Base-by-base conservation (phyloP, 371 early-diverging fungal species). In the Haplosporangium sp. region DNA sequence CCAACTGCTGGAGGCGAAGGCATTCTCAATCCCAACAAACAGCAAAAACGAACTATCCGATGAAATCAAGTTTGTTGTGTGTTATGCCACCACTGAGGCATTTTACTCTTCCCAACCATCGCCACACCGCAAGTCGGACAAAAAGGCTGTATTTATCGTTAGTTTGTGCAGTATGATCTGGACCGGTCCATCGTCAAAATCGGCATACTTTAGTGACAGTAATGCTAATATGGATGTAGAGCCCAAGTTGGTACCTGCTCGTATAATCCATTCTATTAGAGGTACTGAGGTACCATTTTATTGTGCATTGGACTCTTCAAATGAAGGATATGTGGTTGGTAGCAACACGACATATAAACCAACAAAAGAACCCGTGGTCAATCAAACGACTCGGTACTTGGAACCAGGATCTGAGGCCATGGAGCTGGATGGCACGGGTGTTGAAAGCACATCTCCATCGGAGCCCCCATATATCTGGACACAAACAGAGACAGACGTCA, bases 401-500 rank as follows among this genome's bases (percentile, higher is more conserved):
- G 68, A 85, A 67, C 73, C 70, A 35, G 63, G 73, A 65, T 63
- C 63, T 2, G 56, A 62, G 27, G 68, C 68, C 45, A 68, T 67
- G 70, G 68, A 67, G 47, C 59, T 79, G 42, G 79, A 79, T 20
- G 68, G 71, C 10, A 74, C 74, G 10, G 71, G 67, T 57, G 45
- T 73, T 17, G 56, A 69, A 3, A 63, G 48, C n/a, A 67, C 35
- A 7, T 42, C 61, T 9, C 11, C 59, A 8, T 72, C 82, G 2
- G 67, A 70, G n/a, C 74, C 85, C 9, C 87, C 86, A 1, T 94
- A 94, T 78, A 85, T 86, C 65, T 95, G 95, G 95, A 88, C 83
- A 4, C 95, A 95, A 62, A 90, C 93, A 1, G 85, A 85, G 3
- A 72, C 84, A 3, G 94, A 94, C 53, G 85, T 95, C 40, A 92